Conservation (phyloP, 2,329 filamentous ascomycete species). For the Botrytis deweyae region DNA sequence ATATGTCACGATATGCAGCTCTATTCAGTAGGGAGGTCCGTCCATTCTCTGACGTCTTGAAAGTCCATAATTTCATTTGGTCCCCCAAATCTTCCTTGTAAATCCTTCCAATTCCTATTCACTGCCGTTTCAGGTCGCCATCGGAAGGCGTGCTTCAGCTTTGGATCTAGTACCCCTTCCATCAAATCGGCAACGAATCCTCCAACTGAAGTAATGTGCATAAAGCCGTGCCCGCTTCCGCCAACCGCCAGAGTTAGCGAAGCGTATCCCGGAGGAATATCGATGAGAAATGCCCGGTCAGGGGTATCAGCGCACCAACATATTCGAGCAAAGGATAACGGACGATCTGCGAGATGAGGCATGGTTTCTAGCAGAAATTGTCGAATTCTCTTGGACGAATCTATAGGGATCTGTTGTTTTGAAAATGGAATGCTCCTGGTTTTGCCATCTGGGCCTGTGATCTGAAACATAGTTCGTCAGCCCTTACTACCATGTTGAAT, state of each 20-base stretch:
- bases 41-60: slow-evolving; percentile 46
- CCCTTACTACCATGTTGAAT: neutral
- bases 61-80: slow-evolving; percentile 51
- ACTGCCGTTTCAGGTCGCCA: slow-evolving; percentile 54
- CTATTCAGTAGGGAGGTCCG: slow-evolving; percentile 30
- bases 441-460: slow-evolving; percentile 12
- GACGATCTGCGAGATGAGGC: slow-evolving; percentile 51
- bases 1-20: neutral
- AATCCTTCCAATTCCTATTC: slow-evolving; percentile 47
- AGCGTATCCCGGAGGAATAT: slow-evolving; percentile 46
- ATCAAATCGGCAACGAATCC: slow-evolving; percentile 50
- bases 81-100: slow-evolving; percentile 50
- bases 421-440: slow-evolving; percentile 28
- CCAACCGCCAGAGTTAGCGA: slow-evolving; percentile 50
- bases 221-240: slow-evolving; percentile 54
- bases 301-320: slow-evolving; percentile 59
- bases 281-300: slow-evolving; percentile 54
- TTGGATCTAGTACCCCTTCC: slow-evolving; percentile 46
- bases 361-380: slow-evolving; percentile 51
- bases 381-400: slow-evolving; percentile 48
- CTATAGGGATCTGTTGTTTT: slow-evolving; percentile 45
- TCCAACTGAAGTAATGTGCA: slow-evolving; percentile 51
- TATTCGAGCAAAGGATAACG: slow-evolving; percentile 51
- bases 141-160: slow-evolving; percentile 45
- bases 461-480: neutral